phyloP scores from a whole-genome alignment of 371 early-diverging fungal genomes.

The Fennellomyces sp. region DNA sequence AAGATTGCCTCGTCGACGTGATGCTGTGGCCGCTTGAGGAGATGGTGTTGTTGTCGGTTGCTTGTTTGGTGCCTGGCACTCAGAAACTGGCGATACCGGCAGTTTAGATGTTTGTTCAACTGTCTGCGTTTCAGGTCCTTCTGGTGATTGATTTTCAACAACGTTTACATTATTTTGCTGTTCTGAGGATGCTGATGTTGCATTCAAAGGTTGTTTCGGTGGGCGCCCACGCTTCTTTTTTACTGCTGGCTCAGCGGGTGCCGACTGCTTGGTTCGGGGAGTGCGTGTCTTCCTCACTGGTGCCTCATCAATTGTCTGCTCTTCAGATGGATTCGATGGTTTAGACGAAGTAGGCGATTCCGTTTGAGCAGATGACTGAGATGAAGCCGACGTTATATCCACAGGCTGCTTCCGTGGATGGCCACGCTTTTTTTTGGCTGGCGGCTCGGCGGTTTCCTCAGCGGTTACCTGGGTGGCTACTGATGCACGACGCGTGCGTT shows the following conservation, averaged over 20 bases:
- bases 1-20: background rate
- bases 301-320: background rate
- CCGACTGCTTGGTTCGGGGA: no score
- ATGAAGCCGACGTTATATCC: background rate
- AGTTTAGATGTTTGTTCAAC: no score
- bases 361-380: background rate
- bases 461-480: no score
- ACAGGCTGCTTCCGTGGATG: background rate
- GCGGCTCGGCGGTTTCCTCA: background rate
- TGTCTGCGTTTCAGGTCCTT: background rate
- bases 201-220: background rate
- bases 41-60: background rate
- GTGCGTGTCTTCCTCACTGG: no score
- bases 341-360: background rate
- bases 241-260: background rate
- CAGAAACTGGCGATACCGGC: no score
- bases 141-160: background rate
- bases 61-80: background rate
- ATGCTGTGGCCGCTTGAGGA: background rate
- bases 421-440: background rate
- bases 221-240: conserved; percentile 1
- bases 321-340: background rate
- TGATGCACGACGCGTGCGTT: background rate
- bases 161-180: background rate
- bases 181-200: no score